Evolutionary conservation across 352 stramenopile genomes (phyloP), one percentile per base, ranked within the genome.

Genomic region (Pythium grandisporangium): DNA sequence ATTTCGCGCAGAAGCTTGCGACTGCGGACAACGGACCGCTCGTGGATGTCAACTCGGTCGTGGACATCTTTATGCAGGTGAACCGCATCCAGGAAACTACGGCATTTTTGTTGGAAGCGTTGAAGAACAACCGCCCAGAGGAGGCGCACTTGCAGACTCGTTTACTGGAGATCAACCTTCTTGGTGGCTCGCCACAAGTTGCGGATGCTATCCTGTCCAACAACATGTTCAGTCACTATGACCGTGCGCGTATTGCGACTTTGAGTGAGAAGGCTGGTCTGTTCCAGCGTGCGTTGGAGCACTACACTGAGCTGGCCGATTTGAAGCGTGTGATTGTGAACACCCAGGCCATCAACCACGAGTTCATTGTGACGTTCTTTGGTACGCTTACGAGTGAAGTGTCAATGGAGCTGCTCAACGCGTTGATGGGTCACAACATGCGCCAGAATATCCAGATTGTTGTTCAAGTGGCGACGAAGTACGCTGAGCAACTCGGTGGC

Each of bases 341-440:
- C 69, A 95, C 83, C 2, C 80, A 95, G 43, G 82, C 82, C 35
- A 94, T 95, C 55, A 93, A 95, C 63, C 83, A 93, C 42, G 96
- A 99, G 65, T 99, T 99, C 55, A 95, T 99, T 17, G 91, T 99
- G 29, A 94, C 75, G 20, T 99, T 97, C 70, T 99, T 99, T 62
- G 96, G 96, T 32, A 98, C 95, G 26, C 74, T 99, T 29, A 98
- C 95, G 22, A 84, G 80, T 34, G 96, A 99, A 49, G 82, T 98
- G 24, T 97, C 87, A 41, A 97, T 99, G 71, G 89, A 98, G 53
- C 74, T 98, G 21, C 89, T 99, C 39, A 98, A 98, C 67, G 95
- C 98, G 25, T 84, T 99, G 55, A 92, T 99, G 66, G 79, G 81
- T n/a, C 86, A 96, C 66, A 98, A 98, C 70, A 91, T 97, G 73